A percentile compares a stretch with the other conserved stretches of the same genome.
phyloP scores from a whole-genome alignment of 371 early-diverging fungal species.

The Syncephalastrum monosporum region DNA sequence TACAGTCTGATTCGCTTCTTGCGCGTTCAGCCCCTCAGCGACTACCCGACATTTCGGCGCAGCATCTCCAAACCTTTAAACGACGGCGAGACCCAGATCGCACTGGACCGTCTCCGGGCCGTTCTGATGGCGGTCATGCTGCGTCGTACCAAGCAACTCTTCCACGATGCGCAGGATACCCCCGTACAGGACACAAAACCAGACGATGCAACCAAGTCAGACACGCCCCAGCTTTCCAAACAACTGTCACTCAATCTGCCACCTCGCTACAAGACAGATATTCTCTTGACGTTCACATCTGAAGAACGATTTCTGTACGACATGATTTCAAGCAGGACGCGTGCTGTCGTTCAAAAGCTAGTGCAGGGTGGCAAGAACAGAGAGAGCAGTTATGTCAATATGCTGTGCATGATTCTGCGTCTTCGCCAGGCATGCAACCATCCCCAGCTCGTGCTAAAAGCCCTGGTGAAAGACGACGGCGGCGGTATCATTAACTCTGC shows the following conservation, averaged over 20 bases:
- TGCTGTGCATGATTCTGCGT: constrained; percentile 54
- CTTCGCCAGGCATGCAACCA: constrained; percentile 72
- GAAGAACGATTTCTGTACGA: constrained; percentile 66
- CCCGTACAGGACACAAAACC: background rate
- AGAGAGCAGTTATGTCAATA: constrained; percentile 55
- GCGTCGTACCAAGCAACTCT: constrained; percentile 66
- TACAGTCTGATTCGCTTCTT: constrained; percentile 83
- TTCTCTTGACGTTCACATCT: constrained; percentile 46
- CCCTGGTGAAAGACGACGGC: constrained; percentile 45
- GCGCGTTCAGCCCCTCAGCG: constrained; percentile 60
- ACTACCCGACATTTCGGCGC: constrained; percentile 52
- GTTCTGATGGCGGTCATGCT: constrained; percentile 68
- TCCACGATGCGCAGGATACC: constrained; percentile 9
- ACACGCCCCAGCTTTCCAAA: constrained; percentile 13
- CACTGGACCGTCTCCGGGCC: constrained; percentile 59
- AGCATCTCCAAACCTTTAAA: constrained; percentile 57
- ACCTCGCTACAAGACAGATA: constrained; percentile 51
- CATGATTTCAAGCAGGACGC: constrained; percentile 50
- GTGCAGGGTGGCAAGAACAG: constrained; percentile 37
- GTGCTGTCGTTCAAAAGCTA: constrained; percentile 36
- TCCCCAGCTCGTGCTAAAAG: constrained; percentile 72
- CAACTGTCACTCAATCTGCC: constrained; percentile 61
- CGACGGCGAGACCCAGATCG: constrained; percentile 25
- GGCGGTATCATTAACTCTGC: background rate
- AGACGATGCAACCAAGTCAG: background rate